Evolutionary conservation across 108 stramenopile genomes (phyloP), one percentile per base, ranked within the genome.

Genomic region (Skeletonema marinoi): DNA sequence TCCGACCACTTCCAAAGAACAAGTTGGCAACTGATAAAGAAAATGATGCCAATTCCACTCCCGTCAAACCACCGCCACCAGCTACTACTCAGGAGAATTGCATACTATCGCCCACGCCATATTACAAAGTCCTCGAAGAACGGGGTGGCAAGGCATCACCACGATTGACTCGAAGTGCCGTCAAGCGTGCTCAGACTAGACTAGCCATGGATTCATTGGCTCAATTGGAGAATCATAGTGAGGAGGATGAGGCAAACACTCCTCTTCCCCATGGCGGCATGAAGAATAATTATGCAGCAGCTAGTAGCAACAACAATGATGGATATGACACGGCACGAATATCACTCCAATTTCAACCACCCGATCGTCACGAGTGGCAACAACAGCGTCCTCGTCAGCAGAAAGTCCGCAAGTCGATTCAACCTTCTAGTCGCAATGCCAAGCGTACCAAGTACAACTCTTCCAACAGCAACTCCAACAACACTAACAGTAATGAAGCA

Each of bases 51-150:
- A 54, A 54, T n/a, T 8, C 51, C 3, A 54, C 51, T 54, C 51
- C 51, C 2, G 6, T 54, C 51, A 54, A 54, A 25, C 17, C 51
- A 29, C 7, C 6, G 3, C 14, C 51, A 0, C 8, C 51, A 13
- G 3, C 51, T 6, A 0, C 51, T 16, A 21, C 51, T 21, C 14
- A 16, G 1, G 51, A 21, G 4, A 25, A 21, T 54, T 1, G 3
- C 6, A 39, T 77, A 13, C 46, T 69, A 32, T 80, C 78, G 13
- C 90, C 90, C 39, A 91, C 88, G 21, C 90, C 90, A n/a, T 91
- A 91, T 67, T 88, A 85, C 82, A 87, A 87, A 78, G 81, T 88
- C 19, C 78, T 80, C 59, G 78, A 78, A 30, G 85, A 79, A 44
- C 82, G 88, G 35, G 85, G 74, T 25, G 36, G 76, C n/a, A 69